Base-by-base conservation (phyloP, 2,329 filamentous ascomycete species). In the Cytospora mali region DNA sequence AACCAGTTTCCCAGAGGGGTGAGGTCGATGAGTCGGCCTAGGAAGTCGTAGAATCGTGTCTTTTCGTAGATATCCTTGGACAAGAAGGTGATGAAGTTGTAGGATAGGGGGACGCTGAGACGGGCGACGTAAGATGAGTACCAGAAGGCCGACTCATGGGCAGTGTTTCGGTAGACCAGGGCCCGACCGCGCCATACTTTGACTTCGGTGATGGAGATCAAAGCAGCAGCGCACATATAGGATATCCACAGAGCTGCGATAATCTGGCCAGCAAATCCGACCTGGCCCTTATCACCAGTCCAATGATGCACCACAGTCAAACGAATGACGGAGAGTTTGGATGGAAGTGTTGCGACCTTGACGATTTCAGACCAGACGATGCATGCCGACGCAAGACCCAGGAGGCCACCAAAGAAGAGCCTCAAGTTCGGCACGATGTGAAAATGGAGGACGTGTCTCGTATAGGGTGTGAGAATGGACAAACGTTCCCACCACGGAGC, bases 151-250 rank as follows among this genome's bases (percentile, higher is more conserved):
- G 89, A 92, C 74, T 98, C 95, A 65, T 92, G 88, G 63, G 96
- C 94, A 0, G 95, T 99, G 72, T 96, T 95, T 62, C 95, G 88
- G 64, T 86, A 87, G 53, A 98, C 94, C 6, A 99, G 81, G 0
- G 95, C 94, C 35, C 95, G 88, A 55, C 96, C 95, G 62, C 95
- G 91, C 95, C 95, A 99, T n/a, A 97, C 93, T 71, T 95, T 96
- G 69, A 97, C 92, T 72, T 97, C 92, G 16, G 89, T 92, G 71
- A 99, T 88, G 9, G 93, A 93, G 62, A 87, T 90, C 56, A 98
- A 84, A 6, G 95, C 92, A 53, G 93, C 93, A 16, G 90, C 83
- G 74, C 91, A 96, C 95, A 99, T 99, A 80, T 99, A 99, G 62
- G 93, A 82, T 65, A 99, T 88, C 95, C 95, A 99, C 16, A 87